A percentile compares a stretch with the other conserved stretches of the same genome.
Conservation (phyloP, 495 filamentous ascomycete species). For the Lasiosphaeris hirsuta region DNA sequence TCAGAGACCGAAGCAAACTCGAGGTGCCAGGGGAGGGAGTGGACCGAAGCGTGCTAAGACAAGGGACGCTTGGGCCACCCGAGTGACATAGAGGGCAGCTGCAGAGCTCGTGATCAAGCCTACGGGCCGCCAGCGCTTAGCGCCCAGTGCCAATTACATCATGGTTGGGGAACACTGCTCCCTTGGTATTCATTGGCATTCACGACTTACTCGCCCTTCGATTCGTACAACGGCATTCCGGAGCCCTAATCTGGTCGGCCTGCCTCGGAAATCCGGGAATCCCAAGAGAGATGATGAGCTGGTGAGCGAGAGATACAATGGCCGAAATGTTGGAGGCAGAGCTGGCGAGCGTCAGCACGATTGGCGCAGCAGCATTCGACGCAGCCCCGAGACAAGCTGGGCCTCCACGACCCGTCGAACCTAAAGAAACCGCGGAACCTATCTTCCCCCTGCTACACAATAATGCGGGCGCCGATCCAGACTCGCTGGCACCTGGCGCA, state of each 20-base stretch:
- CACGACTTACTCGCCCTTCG: too few species aligned
- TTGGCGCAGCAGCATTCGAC: constrained; percentile 1
- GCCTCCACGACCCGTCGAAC: constrained; percentile 5
- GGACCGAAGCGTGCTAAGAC: too few species aligned
- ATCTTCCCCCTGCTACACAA: constrained; percentile 45
- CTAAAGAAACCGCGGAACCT: constrained; percentile 18
- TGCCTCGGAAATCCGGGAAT: not conserved
- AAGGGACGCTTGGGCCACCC: not conserved
- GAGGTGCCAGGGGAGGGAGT: too few species aligned
- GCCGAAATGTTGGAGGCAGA: constrained; percentile 21
- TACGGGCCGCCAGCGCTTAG: too few species aligned
- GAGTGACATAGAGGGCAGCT: too few species aligned
- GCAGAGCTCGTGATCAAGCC: too few species aligned
- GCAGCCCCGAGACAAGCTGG: not conserved
- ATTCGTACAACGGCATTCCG: too few species aligned
- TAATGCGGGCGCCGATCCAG: constrained; percentile 35
- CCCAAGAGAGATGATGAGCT: not conserved
- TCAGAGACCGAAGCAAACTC: too few species aligned
- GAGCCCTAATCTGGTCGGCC: too few species aligned
- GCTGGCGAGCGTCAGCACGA: constrained; percentile 14
- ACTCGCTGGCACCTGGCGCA: constrained; percentile 19
- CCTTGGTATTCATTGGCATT: too few species aligned
- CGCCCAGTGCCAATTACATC: too few species aligned
- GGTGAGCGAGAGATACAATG: constrained; percentile 5
- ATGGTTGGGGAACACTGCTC: too few species aligned